Evolutionary conservation across 345 rosid species (phyloP).

Genomic region (Eucalyptus tenuipes): DNA sequence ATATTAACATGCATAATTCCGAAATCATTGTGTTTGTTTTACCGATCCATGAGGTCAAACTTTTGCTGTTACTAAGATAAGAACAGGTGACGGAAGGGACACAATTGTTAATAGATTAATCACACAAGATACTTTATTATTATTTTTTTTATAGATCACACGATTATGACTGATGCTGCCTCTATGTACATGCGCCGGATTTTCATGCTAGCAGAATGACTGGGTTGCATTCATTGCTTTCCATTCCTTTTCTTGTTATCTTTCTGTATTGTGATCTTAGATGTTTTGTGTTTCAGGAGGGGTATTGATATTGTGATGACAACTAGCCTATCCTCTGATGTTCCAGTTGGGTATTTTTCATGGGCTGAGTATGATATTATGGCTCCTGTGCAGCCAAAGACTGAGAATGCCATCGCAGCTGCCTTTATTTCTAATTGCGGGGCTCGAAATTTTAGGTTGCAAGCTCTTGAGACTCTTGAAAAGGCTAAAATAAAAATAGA

Average conservation of each 20-base stretch:
- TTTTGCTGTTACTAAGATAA: background rate
- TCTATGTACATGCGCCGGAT: background rate
- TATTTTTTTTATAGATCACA: background rate
- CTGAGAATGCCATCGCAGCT: constrained; percentile 80
- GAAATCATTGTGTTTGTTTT: background rate
- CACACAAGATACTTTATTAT: background rate
- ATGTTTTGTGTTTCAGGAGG: constrained; percentile 32
- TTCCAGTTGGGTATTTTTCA: constrained; percentile 97
- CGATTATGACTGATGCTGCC: background rate
- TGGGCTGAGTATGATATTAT: constrained; percentile 98
- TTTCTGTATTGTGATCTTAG: background rate
- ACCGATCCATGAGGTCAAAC: background rate
- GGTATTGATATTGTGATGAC: constrained; percentile 82
- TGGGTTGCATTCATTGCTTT: background rate
- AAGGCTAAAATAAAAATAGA: constrained; percentile 46
- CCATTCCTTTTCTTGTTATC: background rate
- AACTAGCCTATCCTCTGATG: constrained; percentile 96
- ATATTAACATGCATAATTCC: background rate
- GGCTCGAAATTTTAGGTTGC: constrained; percentile 81
- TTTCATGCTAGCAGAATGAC: background rate
- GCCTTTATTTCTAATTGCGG: constrained; percentile 96
- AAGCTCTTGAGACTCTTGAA: constrained; percentile 73
- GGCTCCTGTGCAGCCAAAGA: constrained; percentile 82
- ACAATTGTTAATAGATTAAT: background rate
- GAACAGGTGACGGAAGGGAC: background rate